A percentile compares a stretch with the other conserved stretches of the same genome.
Conservation (phyloP, 306 rosid genomes). For the Fagus crenata region DNA sequence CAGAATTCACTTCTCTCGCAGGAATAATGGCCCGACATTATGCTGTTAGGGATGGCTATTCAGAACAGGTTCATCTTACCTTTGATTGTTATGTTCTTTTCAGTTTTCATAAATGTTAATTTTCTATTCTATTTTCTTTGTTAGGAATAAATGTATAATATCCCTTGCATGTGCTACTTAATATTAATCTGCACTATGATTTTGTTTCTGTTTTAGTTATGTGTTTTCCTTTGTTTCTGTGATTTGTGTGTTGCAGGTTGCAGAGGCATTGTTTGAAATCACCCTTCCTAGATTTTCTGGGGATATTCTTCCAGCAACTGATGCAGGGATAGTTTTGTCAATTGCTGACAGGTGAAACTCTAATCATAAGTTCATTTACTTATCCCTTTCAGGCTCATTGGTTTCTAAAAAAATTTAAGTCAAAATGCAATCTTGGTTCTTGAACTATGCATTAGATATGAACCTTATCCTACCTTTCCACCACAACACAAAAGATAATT, state of each 20-base stretch:
- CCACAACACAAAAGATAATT: background rate
- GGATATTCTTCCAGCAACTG: slow-evolving; percentile 73
- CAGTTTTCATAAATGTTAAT: background rate
- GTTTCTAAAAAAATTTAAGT: background rate
- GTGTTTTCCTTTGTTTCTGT: background rate
- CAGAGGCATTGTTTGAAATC: slow-evolving; percentile 85
- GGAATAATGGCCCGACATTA: slow-evolving; percentile 96
- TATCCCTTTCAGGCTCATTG: slow-evolving; percentile 13
- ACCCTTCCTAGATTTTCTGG: slow-evolving; percentile 96
- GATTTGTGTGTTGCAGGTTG: slow-evolving; percentile 51
- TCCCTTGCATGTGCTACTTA: slow-evolving; percentile 8
- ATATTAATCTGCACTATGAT: background rate
- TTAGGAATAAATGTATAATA: slow-evolving; percentile 9
- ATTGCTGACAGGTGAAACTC: slow-evolving; percentile 75
- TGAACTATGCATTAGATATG: background rate
- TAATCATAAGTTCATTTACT: slow-evolving; percentile 21
- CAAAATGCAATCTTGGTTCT: no score
- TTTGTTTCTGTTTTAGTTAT: slow-evolving; percentile 1
- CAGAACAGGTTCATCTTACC: slow-evolving; percentile 64
- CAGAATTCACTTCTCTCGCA: slow-evolving; percentile 89
- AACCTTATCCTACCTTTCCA: background rate
- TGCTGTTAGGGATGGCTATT: slow-evolving; percentile 89
- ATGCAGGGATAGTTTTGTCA: slow-evolving; percentile 78
- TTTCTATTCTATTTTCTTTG: background rate
- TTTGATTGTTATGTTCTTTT: slow-evolving; percentile 24